phyloP scores from a whole-genome alignment of 148 eudicot genomes.

The Diospyros kaki region DNA sequence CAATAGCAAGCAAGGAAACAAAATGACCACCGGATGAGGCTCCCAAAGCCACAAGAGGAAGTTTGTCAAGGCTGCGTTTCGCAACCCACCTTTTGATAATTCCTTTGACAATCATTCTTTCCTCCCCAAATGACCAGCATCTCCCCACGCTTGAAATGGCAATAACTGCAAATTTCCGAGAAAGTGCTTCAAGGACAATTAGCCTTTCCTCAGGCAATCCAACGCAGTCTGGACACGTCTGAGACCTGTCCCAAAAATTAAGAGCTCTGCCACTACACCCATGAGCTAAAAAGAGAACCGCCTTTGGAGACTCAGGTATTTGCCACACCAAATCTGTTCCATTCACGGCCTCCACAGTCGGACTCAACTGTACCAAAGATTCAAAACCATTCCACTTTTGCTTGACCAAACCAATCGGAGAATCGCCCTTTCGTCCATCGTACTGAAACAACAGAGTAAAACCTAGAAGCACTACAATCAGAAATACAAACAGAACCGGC shows the following conservation, averaged over 20 bases:
- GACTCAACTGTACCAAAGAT: conserved; percentile 31
- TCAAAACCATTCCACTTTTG: conserved; percentile 34
- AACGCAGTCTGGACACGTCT: conserved; percentile 57
- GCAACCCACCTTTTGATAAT: conserved; percentile 58
- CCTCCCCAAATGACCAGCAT: conserved; percentile 74
- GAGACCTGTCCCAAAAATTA: conserved; percentile 71
- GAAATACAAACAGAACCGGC: conserved; percentile 22
- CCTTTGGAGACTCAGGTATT: conserved; percentile 60
- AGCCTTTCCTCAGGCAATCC: conserved; percentile 89
- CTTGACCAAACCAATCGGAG: conserved; percentile 11
- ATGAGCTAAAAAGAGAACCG: conserved; percentile 83
- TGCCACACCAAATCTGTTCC: conserved; percentile 77
- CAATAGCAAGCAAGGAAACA: conserved; percentile 67
- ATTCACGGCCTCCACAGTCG: conserved; percentile 46
- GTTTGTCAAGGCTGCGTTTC: conserved; percentile 45
- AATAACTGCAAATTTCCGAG: conserved; percentile 62
- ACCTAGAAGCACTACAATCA: conserved; percentile 30
- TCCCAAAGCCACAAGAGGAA: conserved; percentile 83
- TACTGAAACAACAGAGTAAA: conserved; percentile 20
- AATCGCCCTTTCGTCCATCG: conserved; percentile 21
- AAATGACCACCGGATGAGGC: conserved; percentile 98
- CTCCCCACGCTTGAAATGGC: conserved; percentile 52
- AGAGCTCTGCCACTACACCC: conserved; percentile 73
- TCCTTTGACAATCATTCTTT: conserved; percentile 37
- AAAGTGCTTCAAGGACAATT: conserved; percentile 62